Evolutionary conservation across 306 rosid species (phyloP).

Genomic region (Hylodesmum podocarpum): DNA sequence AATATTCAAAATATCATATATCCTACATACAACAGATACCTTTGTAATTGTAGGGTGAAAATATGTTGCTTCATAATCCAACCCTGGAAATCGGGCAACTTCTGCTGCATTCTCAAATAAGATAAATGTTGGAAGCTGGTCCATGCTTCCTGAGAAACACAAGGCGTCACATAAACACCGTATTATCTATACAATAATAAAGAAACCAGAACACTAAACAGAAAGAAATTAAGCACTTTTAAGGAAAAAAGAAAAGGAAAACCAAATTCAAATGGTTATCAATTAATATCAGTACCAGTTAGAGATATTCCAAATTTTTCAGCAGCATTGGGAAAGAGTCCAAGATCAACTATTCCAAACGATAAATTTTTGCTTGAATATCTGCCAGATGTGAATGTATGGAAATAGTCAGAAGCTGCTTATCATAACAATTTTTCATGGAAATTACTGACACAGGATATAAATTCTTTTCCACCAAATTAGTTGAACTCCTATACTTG

Average conservation of each 20-base stretch:
- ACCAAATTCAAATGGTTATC: not conserved
- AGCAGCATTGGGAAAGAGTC: conserved; percentile 94
- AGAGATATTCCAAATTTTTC: conserved; percentile 78
- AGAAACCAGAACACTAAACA: not conserved
- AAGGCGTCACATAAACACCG: conserved; percentile 22
- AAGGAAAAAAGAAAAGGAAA: not conserved
- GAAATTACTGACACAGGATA: not conserved
- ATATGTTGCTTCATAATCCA: conserved; percentile 54
- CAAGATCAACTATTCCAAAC: conserved; percentile 87
- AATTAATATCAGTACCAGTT: conserved; percentile 49
- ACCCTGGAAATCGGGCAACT: conserved; percentile 73
- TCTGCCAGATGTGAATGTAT: conserved; percentile 48
- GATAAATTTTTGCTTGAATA: conserved; percentile 84
- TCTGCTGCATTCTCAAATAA: conserved; percentile 81
- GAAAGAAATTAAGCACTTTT: not conserved
- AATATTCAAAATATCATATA: conserved; percentile 7
- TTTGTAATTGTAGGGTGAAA: conserved; percentile 61
- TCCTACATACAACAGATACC: conserved; percentile 38
- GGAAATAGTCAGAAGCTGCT: conserved; percentile 12
- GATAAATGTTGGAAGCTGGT: conserved; percentile 85
- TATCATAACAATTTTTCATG: not conserved
- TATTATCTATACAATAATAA: not conserved
- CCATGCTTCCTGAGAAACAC: conserved; percentile 68
- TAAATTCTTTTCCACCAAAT: not conserved
- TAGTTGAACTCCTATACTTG: not conserved